Evolutionary conservation across 2,329 filamentous ascomycete species (phyloP).

Genomic region (Ophioceras dolichostomum): DNA sequence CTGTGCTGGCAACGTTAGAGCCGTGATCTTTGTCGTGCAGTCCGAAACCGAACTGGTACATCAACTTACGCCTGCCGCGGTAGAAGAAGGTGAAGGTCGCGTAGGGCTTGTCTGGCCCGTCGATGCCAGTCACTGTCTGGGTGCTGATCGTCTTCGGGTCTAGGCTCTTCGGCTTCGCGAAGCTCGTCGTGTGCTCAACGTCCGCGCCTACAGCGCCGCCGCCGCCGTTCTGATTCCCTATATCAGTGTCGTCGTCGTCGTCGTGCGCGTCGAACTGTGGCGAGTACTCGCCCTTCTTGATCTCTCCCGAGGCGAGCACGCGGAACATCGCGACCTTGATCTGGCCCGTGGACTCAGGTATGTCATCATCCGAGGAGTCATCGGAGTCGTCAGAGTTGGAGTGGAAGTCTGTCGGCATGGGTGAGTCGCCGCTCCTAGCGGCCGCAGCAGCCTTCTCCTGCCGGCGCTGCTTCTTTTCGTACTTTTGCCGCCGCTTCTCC

Average conservation of each 20-base stretch:
- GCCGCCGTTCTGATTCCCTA: conserved; percentile 31
- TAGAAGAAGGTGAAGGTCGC: conserved; percentile 98
- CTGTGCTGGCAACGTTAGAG: conserved; percentile 19
- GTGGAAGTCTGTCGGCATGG: conserved; percentile 57
- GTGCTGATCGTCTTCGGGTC: conserved; percentile 98
- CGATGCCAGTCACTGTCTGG: conserved; percentile 96
- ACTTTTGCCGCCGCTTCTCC: conserved; percentile 77
- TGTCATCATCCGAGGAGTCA: conserved; percentile 67
- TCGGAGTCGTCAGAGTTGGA: conserved; percentile 61
- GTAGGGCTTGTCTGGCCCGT: conserved; percentile 91
- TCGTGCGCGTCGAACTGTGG: conserved; percentile 96
- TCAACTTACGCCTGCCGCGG: conserved; percentile 83
- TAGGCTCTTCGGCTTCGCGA: conserved; percentile 89
- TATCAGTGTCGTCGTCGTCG: conserved; percentile 62
- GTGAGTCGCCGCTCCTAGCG: conserved; percentile 21
- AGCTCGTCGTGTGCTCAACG: conserved; percentile 93
- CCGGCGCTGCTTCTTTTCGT: conserved; percentile 54
- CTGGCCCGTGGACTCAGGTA: conserved; percentile 87
- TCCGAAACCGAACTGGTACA: too few species aligned
- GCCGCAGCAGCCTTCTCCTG: conserved; percentile 30
- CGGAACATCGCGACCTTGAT: conserved; percentile 97
- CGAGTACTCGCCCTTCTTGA: conserved; percentile 95
- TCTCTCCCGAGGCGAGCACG: conserved; percentile 88
- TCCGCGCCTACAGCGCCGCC: conserved; percentile 59
- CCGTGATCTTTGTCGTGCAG: conserved; percentile 13